Evolutionary conservation across 176 grass and related monocot species (phyloP), one percentile per base, ranked within the genome.

Genomic region (Carex littledalei): DNA sequence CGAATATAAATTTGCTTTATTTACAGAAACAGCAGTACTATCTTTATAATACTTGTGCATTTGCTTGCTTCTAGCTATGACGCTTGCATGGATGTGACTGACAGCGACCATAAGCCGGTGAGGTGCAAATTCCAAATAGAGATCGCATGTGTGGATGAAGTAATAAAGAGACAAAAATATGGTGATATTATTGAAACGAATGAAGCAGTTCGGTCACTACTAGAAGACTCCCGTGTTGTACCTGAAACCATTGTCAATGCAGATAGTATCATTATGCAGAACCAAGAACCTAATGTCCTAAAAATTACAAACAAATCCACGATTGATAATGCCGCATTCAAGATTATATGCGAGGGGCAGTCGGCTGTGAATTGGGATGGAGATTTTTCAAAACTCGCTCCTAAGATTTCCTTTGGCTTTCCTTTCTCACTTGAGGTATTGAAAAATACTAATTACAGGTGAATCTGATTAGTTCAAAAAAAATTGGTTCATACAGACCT

Each of bases 81-180:
- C 87, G 95, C 95, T 75, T 90, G 88, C 85, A 98, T 98, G 95
- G 95, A 94, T 65, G 95, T 93, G 83, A 98, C 76, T 67, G 95
- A 98, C 37, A 98, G 95, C 79, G 95, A 94, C 82, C 95, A 98
- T 88, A 98, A 98, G 89, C 95, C 95, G 59, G 91, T 98, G 32
- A 94, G 93, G 68, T 98, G 95, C 84, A 98, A 89, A 85, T 94
- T 98, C 81, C 91, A 81, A 17, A 82, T 98, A 84, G 95, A 98
- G 77, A 98, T 98, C 79, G 92, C 95, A 84, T 88, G 86, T 82
- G 86, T 89, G 32, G 89, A 98, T 86, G 93, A 98, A 84, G 68
- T 98, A 81, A 93, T 82, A 91, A 94, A 90, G 79, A 98, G 95
- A 83, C 91, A 94, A 86, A 87, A 94, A 72, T 94, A 94, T 14